A percentile compares a stretch with the other conserved stretches of the same genome.
phyloP scores from a whole-genome alignment of 495 filamentous ascomycete species.

The Aspergillus hancockii region DNA sequence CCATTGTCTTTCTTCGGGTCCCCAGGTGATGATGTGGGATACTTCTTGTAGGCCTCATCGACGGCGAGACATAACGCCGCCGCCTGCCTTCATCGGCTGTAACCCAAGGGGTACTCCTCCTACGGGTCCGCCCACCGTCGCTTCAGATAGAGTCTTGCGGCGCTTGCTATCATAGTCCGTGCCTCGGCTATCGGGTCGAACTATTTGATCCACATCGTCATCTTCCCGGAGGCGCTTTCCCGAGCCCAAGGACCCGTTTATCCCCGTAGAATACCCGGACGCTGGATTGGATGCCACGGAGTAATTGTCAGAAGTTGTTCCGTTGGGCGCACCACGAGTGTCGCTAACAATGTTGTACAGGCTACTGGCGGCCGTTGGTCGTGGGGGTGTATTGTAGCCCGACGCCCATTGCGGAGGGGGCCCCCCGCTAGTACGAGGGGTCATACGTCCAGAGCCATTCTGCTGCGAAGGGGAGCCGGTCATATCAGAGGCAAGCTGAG shows the following conservation, averaged over 20 bases:
- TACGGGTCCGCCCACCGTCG: conserved; percentile 48
- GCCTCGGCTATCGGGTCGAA: conserved; percentile 66
- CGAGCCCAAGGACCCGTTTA: conserved; percentile 67
- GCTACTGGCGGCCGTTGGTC: conserved; percentile 69
- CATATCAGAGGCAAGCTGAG: conserved; percentile 83
- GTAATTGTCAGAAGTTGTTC: conserved; percentile 68
- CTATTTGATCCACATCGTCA: conserved; percentile 71
- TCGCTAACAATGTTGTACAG: conserved; percentile 91
- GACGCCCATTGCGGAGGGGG: conserved; percentile 72
- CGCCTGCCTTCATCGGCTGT: conserved; percentile 48
- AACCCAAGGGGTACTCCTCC: conserved; percentile 40
- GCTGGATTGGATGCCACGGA: conserved; percentile 57
- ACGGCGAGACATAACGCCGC: conserved; percentile 39
- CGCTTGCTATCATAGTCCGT: conserved; percentile 75
- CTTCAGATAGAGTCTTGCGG: conserved; percentile 75
- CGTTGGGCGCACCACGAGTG: conserved; percentile 71
- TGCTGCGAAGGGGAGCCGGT: conserved; percentile 83
- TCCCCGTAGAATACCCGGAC: conserved; percentile 52
- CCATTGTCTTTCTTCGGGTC: neutral
- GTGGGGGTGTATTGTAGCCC: conserved; percentile 81
- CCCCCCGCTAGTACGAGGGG: conserved; percentile 71
- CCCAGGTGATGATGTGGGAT: neutral
- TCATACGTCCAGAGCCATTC: conserved; percentile 81
- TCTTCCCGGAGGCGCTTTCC: conserved; percentile 81
- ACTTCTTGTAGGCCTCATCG: conserved; percentile 27